Percentiles rank a stretch among this genome's conserved stretches.
phyloP scores from a whole-genome alignment of 768 basidiomycete species.

The Neoboletus magnificus region DNA sequence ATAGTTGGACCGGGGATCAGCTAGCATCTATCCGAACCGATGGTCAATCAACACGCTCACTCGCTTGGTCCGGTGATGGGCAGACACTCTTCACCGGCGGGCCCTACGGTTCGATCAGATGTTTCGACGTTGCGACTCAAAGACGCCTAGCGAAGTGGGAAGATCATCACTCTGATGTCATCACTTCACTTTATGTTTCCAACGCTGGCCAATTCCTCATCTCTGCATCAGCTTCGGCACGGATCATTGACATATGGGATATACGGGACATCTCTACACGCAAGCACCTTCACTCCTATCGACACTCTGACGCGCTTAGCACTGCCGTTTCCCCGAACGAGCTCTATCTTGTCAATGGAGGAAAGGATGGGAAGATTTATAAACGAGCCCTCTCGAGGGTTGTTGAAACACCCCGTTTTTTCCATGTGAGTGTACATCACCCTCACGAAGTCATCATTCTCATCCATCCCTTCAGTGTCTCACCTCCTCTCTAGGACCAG shows the following conservation, averaged over 20 bases:
- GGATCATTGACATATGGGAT: background rate
- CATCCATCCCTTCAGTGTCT: background rate
- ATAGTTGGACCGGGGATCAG: slow-evolving; percentile 4
- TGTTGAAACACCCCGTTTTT: background rate
- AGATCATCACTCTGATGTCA: background rate
- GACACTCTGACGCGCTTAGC: background rate
- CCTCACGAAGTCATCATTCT: background rate
- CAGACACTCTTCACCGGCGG: background rate
- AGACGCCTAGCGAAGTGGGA: background rate
- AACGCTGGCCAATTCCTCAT: background rate
- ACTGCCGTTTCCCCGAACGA: background rate
- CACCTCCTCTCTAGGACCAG: background rate
- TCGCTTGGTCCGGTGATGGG: slow-evolving; percentile 18
- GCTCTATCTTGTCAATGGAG: background rate
- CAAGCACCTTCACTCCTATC: background rate
- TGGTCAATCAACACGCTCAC: slow-evolving; percentile 1
- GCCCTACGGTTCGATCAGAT: background rate
- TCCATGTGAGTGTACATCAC: background rate
- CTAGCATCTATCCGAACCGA: background rate
- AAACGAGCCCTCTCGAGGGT: background rate
- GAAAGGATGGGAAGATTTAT: background rate
- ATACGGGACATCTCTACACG: background rate
- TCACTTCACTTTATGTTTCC: background rate
- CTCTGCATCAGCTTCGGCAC: background rate
- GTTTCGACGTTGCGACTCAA: background rate